Conservation (phyloP, 2,329 filamentous ascomycete species). For the Tolypocladium guangdongense region DNA sequence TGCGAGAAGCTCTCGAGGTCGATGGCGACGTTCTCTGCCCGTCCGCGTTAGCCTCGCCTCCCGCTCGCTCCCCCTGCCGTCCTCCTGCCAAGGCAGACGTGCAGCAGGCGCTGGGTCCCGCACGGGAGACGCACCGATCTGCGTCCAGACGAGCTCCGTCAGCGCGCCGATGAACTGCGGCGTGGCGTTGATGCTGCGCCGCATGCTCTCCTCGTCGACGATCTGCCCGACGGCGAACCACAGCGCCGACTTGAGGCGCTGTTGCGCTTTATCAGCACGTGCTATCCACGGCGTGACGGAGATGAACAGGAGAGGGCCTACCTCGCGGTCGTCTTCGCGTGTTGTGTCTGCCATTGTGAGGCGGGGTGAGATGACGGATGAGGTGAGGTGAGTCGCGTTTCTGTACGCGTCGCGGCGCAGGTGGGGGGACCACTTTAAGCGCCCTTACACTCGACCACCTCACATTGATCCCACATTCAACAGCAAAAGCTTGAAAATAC, state of each 20-base stretch:
- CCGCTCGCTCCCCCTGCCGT: no score
- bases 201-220: slow-evolving; percentile 67
- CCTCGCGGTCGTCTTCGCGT: slow-evolving; percentile 24
- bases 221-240: slow-evolving; percentile 81
- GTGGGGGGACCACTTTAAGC: not conserved
- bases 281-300: no score
- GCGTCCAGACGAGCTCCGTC: slow-evolving; percentile 79
- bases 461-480: no score
- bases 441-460: not conserved
- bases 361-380: slow-evolving; percentile 1
- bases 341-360: slow-evolving; percentile 20
- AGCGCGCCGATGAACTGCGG: slow-evolving; percentile 82
- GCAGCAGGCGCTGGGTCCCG: not conserved
- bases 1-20: slow-evolving; percentile 49
- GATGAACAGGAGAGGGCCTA: no score
- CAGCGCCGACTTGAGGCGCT: slow-evolving; percentile 76
- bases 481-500: not conserved
- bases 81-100: no score
- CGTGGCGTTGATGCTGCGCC: slow-evolving; percentile 65
- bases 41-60: not conserved
- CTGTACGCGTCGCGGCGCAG: not conserved
- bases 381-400: not conserved
- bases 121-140: slow-evolving; percentile 50
- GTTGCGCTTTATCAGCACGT: not conserved
- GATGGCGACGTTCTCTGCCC: slow-evolving; percentile 41